Evolutionary conservation across 1,284 basidiomycete genomes (phyloP), one percentile per base, ranked within the genome.

Genomic region (Malassezia dermatis): DNA sequence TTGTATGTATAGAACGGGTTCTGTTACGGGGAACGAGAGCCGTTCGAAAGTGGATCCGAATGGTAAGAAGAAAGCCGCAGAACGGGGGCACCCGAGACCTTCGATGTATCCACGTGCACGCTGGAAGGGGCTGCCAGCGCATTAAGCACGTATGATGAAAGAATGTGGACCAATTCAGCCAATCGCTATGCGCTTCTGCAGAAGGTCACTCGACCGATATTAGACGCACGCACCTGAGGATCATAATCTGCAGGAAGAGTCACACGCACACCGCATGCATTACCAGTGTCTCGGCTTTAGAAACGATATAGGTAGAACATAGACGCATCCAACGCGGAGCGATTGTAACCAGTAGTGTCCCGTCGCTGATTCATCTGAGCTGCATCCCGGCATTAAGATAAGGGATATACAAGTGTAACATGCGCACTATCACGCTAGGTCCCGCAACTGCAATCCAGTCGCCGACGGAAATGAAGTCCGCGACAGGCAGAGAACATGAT

Each of bases 31-130:
- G 39, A 31, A 19, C 41, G 39, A 56, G 37, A 34, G 43, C 45
- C 35, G 45, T 35, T 50, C 50, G 41, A 48, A 49, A 28, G n/a
- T 23, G 19, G 34, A 44, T 46, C 47, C 53, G 39, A 23, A 56
- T 51, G 48, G 37, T 46, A 40, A 42, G 42, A 42, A 52, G 27
- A 23, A 24, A 48, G 24, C 15, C 19, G 3, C 2, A 8, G 17
- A 15, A 34, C 30, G 44, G 44, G 31, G 12, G 28, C 27, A 11
- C 21, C 44, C 21, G 24, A 27, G 2, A 15, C 2, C 44, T 31
- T 46, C 31, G 1, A 21, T 32, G 17, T 34, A 37, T 48, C 46
- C 46, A 48, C 46, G 46, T 48, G 46, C 46, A 28, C 46, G 13
- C 27, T 23, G 15, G 27, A 26, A n/a, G n/a, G 34, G 34, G 4